These are phyloP conservation scores for Apiospora saccharicola DNA, from an alignment of 2,329 filamentous ascomycete genomes.

Conservation along the genomic window DNA sequence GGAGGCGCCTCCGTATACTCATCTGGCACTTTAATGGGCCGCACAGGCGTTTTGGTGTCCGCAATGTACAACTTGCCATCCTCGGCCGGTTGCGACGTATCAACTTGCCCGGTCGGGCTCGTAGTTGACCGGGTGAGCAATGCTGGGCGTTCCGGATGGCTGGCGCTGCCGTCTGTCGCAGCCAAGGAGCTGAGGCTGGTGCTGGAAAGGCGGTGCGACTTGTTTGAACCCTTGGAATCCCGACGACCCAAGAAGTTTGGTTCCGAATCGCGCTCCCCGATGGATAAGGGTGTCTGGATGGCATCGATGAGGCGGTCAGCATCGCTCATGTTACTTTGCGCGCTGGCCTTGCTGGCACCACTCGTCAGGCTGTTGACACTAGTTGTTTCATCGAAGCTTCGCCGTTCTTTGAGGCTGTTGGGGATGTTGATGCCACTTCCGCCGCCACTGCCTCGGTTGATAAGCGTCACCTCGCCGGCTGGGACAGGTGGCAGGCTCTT, in stretches of 20 bases:
- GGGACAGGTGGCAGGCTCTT: conserved; percentile 41
- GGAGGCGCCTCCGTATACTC: conserved; percentile 49
- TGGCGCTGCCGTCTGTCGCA: background rate
- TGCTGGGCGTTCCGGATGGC: background rate
- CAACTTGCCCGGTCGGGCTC: conserved; percentile 21
- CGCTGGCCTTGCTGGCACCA: conserved; percentile 56
- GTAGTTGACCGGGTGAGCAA: conserved; percentile 20
- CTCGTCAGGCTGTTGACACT: conserved; percentile 53
- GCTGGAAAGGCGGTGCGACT: conserved; percentile 22
- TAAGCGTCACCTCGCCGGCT: conserved; percentile 66
- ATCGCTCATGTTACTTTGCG: conserved; percentile 63
- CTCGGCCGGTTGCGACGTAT: conserved; percentile 36
- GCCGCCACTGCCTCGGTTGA: conserved; percentile 54
- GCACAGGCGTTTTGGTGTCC: conserved; percentile 55
- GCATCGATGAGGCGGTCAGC: conserved; percentile 77
- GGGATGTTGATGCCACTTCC: conserved; percentile 31
- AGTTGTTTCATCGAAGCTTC: conserved; percentile 46
- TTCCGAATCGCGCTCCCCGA: conserved; percentile 46
- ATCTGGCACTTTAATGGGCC: conserved; percentile 57
- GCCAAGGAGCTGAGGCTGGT: conserved; percentile 30
- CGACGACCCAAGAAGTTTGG: conserved; percentile 29
- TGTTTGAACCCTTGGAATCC: conserved; percentile 31
- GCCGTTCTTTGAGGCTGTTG: conserved; percentile 35
- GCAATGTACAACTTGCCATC: conserved; percentile 48
- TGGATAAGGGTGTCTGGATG: conserved; percentile 66